Percentiles rank a stretch among this genome's conserved stretches.
Evolutionary conservation across 2,329 filamentous ascomycete species (phyloP).

Genomic region (Thielaviopsis ethacetica): DNA sequence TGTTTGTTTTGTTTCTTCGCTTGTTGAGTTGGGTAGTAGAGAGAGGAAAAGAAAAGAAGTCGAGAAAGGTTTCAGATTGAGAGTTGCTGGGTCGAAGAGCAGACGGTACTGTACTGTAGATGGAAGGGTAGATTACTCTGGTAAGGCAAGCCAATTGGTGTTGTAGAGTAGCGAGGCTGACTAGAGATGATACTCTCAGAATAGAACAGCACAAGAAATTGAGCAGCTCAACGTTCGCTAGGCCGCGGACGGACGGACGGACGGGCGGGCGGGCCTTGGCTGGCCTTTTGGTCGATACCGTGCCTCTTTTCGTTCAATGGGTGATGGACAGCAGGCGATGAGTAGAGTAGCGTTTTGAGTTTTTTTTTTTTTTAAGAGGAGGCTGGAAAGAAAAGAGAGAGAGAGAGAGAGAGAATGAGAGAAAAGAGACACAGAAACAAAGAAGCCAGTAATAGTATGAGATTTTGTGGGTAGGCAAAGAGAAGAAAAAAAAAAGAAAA

Average conservation of each 20-base stretch:
- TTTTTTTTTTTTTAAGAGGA: not conserved
- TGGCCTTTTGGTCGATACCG: not conserved
- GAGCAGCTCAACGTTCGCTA: too few relatives aligned
- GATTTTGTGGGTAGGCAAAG: not conserved
- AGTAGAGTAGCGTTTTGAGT: not conserved
- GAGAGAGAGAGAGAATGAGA: not conserved
- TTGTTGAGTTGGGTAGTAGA: not conserved
- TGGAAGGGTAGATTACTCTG: too few relatives aligned
- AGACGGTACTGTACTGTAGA: too few relatives aligned
- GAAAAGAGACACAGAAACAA: not conserved
- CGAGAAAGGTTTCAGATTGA: too few relatives aligned
- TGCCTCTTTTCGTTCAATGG: not conserved
- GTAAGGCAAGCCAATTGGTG: too few relatives aligned
- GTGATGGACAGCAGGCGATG: not conserved
- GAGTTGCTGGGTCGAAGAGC: too few relatives aligned
- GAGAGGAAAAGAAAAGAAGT: not conserved
- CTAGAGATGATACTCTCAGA: too few relatives aligned
- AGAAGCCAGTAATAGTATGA: not conserved
- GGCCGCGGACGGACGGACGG: too few relatives aligned
- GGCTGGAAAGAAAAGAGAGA: not conserved
- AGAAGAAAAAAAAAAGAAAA: not conserved
- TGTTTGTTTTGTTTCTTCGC: not conserved
- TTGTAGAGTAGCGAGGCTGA: too few relatives aligned
- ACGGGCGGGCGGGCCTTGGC: not conserved
- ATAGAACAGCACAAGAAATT: too few relatives aligned